Conservation (phyloP, 495 filamentous ascomycete genomes). For the Cercophora sp. region DNA sequence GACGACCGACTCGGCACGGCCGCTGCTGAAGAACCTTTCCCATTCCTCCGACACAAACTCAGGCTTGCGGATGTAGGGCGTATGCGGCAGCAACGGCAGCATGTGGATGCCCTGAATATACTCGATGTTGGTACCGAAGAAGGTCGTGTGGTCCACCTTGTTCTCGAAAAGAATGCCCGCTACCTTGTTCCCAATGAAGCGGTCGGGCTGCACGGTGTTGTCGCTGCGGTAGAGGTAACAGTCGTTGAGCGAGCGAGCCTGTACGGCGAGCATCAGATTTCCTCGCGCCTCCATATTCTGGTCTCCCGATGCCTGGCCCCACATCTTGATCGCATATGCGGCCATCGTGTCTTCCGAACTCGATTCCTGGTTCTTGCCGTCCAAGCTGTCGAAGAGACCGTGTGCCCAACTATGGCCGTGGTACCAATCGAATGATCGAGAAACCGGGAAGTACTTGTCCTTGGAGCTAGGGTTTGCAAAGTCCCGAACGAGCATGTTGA, state of each 20-base stretch:
- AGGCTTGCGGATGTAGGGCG: constrained; percentile 60
- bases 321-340: constrained; percentile 89
- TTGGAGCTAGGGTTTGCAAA: constrained; percentile 67
- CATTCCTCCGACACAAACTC: constrained; percentile 82
- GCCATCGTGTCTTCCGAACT: constrained; percentile 88
- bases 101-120: constrained; percentile 96
- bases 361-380: constrained; percentile 91
- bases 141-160: constrained; percentile 92
- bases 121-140: constrained; percentile 77
- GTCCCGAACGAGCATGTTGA: constrained; percentile 76
- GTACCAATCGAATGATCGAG: constrained; percentile 88
- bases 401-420: constrained; percentile 96
- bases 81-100: constrained; percentile 77
- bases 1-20: constrained; percentile 53
- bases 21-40: constrained; percentile 67
- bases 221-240: constrained; percentile 74
- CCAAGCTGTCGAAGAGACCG: constrained; percentile 83
- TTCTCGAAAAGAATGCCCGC: constrained; percentile 96
- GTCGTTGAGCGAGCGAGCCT: constrained; percentile 62
- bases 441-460: constrained; percentile 80
- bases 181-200: constrained; percentile 81
- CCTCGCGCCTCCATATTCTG: constrained; percentile 75
- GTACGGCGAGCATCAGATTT: constrained; percentile 77
- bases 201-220: constrained; percentile 71
- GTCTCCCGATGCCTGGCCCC: constrained; percentile 75